Conservation (phyloP, 169 alveolate genomes). For the Eimeria acervulina region DNA sequence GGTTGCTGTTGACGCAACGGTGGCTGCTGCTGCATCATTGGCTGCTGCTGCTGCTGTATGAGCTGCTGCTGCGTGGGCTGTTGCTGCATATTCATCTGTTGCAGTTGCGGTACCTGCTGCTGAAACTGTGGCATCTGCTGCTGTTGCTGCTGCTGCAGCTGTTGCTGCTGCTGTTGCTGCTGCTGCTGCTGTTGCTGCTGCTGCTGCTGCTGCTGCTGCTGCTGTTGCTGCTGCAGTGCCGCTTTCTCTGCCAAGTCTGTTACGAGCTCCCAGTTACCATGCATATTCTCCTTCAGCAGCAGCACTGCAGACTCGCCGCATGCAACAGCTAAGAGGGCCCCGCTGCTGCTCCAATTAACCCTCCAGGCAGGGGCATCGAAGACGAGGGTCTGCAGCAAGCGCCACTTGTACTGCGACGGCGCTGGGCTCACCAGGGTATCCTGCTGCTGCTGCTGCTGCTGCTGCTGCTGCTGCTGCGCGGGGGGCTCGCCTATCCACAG, state of each 20-base stretch:
- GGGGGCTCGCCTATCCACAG: constrained; percentile 78
- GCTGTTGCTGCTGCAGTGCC: constrained; percentile 52
- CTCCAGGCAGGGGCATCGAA: constrained; percentile 88
- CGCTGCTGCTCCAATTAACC: constrained; percentile 88
- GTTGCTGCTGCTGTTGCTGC: constrained; percentile 37
- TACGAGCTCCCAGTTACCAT: constrained; percentile 87
- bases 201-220: constrained; percentile 69
- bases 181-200: constrained; percentile 22
- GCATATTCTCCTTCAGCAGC: constrained; percentile 86
- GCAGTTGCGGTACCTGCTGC: constrained; percentile 9
- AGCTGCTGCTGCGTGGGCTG: neutral
- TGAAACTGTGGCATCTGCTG: neutral
- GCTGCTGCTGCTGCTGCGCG: constrained; percentile 12
- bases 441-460: constrained; percentile 63
- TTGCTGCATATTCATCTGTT: neutral
- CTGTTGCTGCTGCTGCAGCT: no score
- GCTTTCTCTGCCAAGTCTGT: constrained; percentile 69
- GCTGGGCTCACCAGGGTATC: neutral
- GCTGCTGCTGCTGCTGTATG: neutral
- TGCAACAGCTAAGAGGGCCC: constrained; percentile 87
- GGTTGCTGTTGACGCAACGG: no score
- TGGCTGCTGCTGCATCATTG: no score
- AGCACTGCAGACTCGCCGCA: constrained; percentile 86
- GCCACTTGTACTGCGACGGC: constrained; percentile 81
- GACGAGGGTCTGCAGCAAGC: constrained; percentile 82